These are phyloP conservation scores for Pseudogymnoascus sp. DNA, from an alignment of 2,329 filamentous ascomycete species.

Conservation along the genomic window DNA sequence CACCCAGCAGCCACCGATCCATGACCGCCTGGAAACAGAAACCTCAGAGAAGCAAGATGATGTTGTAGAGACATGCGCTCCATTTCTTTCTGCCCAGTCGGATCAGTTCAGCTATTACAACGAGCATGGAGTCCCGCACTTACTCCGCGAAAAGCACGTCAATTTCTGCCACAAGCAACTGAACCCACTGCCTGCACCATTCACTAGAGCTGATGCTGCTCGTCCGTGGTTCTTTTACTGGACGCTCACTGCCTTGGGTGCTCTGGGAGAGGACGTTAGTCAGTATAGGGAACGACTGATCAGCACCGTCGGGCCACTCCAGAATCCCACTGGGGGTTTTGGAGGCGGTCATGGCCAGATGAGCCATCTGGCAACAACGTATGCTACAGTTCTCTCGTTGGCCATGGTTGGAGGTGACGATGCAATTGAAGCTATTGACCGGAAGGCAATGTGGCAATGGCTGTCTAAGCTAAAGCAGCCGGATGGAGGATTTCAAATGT, in stretches of 20 bases:
- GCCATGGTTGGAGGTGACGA: slow-evolving; percentile 69
- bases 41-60: slow-evolving; percentile 61
- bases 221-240: slow-evolving; percentile 94
- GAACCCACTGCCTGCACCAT: slow-evolving; percentile 57
- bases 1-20: slow-evolving; percentile 50
- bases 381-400: slow-evolving; percentile 73
- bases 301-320: slow-evolving; percentile 69
- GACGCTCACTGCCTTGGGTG: slow-evolving; percentile 66
- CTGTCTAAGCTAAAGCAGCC: slow-evolving; percentile 77
- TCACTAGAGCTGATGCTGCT: slow-evolving; percentile 72
- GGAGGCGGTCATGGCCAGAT: slow-evolving; percentile 88
- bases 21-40: slow-evolving; percentile 57
- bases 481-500: slow-evolving; percentile 85
- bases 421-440: slow-evolving; percentile 68
- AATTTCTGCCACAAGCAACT: slow-evolving; percentile 54
- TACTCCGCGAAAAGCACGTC: slow-evolving; percentile 58
- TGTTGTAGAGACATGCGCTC: slow-evolving; percentile 61
- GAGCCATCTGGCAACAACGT: slow-evolving; percentile 82
- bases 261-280: slow-evolving; percentile 66
- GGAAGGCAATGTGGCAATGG: slow-evolving; percentile 84
- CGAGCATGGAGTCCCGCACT: slow-evolving; percentile 60
- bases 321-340: slow-evolving; percentile 78
- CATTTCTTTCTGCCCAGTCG: slow-evolving; percentile 51
- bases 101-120: slow-evolving; percentile 49
- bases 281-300: slow-evolving; percentile 61